Evolutionary conservation across 2,329 filamentous ascomycete species (phyloP).

Genomic region (Neonectria punicea): DNA sequence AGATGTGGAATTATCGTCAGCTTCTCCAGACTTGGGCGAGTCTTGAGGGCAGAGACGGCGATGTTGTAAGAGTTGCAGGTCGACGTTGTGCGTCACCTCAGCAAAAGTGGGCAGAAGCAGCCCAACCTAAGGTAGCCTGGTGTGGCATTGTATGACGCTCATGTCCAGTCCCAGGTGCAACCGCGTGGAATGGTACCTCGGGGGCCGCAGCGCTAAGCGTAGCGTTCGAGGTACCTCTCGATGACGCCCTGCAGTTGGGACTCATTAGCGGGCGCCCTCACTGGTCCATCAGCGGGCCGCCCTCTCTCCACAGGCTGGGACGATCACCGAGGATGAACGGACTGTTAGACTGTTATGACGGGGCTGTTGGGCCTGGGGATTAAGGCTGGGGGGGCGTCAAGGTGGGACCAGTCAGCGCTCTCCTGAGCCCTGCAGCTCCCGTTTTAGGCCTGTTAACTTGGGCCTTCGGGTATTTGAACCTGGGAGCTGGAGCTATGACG

Average conservation of each 20-base stretch:
- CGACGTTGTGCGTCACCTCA: conserved; percentile 28
- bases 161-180: conserved; percentile 11
- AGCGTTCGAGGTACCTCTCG: conserved; percentile 9
- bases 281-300: neutral
- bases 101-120: conserved; percentile 43
- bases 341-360: neutral
- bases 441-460: neutral
- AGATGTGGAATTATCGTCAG: neutral
- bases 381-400: neutral
- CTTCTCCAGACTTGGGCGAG: neutral
- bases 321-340: conserved; percentile 8
- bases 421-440: conserved; percentile 1
- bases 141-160: conserved; percentile 38
- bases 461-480: neutral
- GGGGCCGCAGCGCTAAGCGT: neutral
- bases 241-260: conserved; percentile 2
- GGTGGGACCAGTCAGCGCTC: conserved; percentile 16
- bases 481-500: neutral
- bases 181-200: conserved; percentile 3
- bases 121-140: conserved; percentile 19
- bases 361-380: conserved; percentile 4
- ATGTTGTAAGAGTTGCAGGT: neutral
- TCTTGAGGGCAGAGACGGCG: neutral
- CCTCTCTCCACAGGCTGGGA: neutral
- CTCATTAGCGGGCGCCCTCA: conserved; percentile 1